A percentile compares a stretch with the other conserved stretches of the same genome.
Evolutionary conservation across 2,329 filamentous ascomycete species (phyloP).

Genomic region (Samsoniella hepiali): DNA sequence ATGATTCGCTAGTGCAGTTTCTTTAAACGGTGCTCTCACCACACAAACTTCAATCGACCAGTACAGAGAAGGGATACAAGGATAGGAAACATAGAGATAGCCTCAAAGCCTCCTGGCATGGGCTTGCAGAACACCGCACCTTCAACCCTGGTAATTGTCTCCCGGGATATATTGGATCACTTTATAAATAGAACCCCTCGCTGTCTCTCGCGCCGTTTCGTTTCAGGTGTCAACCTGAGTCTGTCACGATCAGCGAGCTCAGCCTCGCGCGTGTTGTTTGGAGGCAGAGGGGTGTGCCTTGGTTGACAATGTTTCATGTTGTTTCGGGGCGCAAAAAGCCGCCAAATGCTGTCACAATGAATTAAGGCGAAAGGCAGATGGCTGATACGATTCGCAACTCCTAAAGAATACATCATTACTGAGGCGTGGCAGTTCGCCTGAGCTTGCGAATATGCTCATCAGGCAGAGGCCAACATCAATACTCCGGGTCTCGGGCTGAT

Average conservation of each 20-base stretch:
- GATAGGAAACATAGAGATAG: too few species aligned
- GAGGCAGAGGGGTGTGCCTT: background rate
- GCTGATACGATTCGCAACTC: too few species aligned
- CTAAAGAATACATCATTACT: background rate
- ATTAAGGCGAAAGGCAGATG: background rate
- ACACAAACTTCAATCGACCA: background rate
- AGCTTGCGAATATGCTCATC: background rate
- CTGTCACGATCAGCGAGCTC: conserved; percentile 10
- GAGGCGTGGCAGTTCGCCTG: background rate
- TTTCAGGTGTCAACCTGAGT: conserved; percentile 19
- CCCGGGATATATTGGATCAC: background rate
- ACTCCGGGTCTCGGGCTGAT: background rate
- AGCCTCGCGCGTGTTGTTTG: background rate
- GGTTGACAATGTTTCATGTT: conserved; percentile 7
- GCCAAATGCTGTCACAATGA: background rate
- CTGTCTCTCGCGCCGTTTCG: background rate
- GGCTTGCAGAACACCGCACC: too few species aligned
- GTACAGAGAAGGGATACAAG: too few species aligned
- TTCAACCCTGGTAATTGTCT: too few species aligned
- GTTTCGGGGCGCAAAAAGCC: background rate
- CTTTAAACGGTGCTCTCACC: background rate
- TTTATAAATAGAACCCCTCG: conserved; percentile 9
- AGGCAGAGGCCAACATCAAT: background rate
- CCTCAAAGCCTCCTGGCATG: too few species aligned
- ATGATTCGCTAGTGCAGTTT: background rate